A percentile compares a stretch with the other conserved stretches of the same genome.
phyloP scores from a whole-genome alignment of 1,139 yeast species.

The Magnusiomyces magnusii region DNA sequence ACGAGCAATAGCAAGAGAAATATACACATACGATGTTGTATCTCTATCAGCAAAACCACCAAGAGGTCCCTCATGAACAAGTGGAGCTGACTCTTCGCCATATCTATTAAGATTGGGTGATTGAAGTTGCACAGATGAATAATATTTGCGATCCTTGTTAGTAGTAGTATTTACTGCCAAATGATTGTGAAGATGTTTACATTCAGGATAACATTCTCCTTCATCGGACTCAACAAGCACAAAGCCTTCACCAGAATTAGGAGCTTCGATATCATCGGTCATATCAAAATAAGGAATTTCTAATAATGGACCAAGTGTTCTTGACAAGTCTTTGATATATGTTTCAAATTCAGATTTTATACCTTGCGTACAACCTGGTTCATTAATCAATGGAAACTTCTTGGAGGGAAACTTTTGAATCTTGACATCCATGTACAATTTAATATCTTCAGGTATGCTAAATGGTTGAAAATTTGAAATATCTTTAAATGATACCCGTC shows the following conservation, averaged over 20 bases:
- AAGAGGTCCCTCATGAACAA: not conserved
- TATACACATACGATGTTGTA: not conserved
- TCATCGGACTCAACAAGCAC: not conserved
- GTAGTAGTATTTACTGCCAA: not conserved
- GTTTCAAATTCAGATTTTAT: not conserved
- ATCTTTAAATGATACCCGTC: not conserved
- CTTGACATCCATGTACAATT: constrained; percentile 7
- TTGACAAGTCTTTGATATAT: not conserved
- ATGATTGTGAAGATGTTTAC: not conserved
- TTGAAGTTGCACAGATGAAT: not conserved
- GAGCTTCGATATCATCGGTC: not conserved
- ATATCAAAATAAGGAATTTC: not conserved
- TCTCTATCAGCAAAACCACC: not conserved
- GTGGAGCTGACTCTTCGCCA: too few relatives aligned
- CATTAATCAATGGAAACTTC: not conserved
- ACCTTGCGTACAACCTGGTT: not conserved
- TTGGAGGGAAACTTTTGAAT: constrained; percentile 5
- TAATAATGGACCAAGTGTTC: not conserved
- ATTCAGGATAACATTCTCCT: not conserved
- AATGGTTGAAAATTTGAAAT: constrained; percentile 2
- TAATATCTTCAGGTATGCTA: not conserved
- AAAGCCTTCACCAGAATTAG: not conserved
- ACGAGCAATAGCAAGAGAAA: constrained; percentile 2
- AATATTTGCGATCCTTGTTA: not conserved
- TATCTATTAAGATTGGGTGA: not conserved